phyloP scores from a whole-genome alignment of 2,329 filamentous ascomycete species.

The Fusarium nodosum region DNA sequence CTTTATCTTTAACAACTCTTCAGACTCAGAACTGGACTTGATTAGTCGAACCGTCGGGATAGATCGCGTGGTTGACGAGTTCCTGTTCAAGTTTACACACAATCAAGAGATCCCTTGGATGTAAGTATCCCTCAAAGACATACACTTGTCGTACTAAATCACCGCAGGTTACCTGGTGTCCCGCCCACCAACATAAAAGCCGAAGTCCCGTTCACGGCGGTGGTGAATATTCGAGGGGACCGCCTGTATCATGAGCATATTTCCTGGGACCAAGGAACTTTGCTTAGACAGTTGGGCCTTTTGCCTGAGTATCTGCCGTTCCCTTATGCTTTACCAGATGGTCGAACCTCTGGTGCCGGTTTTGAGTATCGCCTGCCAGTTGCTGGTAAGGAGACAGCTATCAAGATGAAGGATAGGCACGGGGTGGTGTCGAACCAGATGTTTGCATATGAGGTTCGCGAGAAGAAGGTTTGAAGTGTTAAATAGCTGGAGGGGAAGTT shows the following conservation, averaged over 20 bases:
- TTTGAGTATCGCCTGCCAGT: constrained; percentile 54
- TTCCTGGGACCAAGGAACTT: constrained; percentile 76
- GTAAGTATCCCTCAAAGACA: constrained; percentile 58
- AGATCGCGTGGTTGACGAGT: constrained; percentile 80
- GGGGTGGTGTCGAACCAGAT: constrained; percentile 51
- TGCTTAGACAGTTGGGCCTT: constrained; percentile 69
- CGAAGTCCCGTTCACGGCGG: constrained; percentile 70
- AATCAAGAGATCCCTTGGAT: constrained; percentile 74
- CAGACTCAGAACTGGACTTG: constrained; percentile 75
- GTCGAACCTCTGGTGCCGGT: constrained; percentile 41
- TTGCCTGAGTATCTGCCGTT: constrained; percentile 72
- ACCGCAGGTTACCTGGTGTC: constrained; percentile 63
- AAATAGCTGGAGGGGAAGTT: neutral
- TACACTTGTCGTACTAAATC: accelerated
- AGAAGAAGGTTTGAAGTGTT: neutral
- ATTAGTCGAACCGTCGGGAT: constrained; percentile 79
- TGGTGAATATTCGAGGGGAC: constrained; percentile 75
- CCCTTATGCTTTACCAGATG: constrained; percentile 65
- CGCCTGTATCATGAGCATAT: constrained; percentile 76
- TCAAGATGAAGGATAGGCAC: constrained; percentile 52
- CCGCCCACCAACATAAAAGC: constrained; percentile 67
- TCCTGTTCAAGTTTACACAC: constrained; percentile 75
- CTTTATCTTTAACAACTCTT: constrained; percentile 81
- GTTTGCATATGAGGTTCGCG: constrained; percentile 38
- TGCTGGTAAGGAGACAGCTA: constrained; percentile 50